Evolutionary conservation across 768 basidiomycete species (phyloP), one percentile per base, ranked within the genome.

Genomic region (Neoboletus magnificus): DNA sequence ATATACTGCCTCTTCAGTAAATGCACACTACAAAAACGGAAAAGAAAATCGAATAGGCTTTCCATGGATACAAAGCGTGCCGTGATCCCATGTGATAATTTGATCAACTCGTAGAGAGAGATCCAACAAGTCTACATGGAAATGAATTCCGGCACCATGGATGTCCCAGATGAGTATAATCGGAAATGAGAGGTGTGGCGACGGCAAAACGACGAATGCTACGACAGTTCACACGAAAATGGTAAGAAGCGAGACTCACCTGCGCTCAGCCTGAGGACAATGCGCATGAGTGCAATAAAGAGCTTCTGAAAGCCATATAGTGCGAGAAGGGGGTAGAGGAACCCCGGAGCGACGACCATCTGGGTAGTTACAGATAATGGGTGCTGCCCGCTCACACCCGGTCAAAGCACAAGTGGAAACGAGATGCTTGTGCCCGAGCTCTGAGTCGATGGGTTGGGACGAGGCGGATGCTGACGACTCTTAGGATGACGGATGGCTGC

Each of bases 261-360:
- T 11, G 35, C 11, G 23, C 15, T 45, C 16, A 45, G 18, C 5
- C 48, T 16, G 23, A 57, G 35, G 32, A 66, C 15, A 18, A 44
- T 29, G 12, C 25, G 62, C 8, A 57, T 2, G n/a, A 61, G 30
- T 5, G n/a, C 32, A 13, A 50, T 32, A 35, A 63, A 15, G 37
- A 63, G 41, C 36, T 32, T 58, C 39, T 54, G 58, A n/a, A 65
- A 15, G 20, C 54, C 62, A 54, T 63, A 60, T 12, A 68, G 52
- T 27, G 44, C 48, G 7, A 68, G 63, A 33, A 63, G 23, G 5
- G 65, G 61, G 39, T 49, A 65, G 40, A 68, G 54, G 15, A 62
- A 48, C 29, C 58, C 57, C 35, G 67, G 52, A 37, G 67, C 51
- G n/a, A 69, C 54, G 20, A 70, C 62, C 67, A 68, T 67, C 20